phyloP scores from a whole-genome alignment of 2,329 filamentous ascomycete species.

The Botrytis paeoniae region DNA sequence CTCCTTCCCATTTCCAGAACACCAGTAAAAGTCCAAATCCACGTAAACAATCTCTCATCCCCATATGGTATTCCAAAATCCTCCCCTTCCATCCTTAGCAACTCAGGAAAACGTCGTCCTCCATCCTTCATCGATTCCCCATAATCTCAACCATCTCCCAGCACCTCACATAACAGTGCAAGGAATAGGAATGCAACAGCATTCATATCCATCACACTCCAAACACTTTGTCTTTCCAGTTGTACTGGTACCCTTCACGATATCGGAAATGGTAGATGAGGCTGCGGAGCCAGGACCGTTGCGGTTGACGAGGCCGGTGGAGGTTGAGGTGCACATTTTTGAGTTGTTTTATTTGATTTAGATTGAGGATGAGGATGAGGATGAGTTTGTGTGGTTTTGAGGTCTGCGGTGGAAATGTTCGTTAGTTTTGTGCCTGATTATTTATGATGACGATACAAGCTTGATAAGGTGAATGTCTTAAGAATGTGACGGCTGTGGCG shows the following conservation, averaged over 20 bases:
- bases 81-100: neutral
- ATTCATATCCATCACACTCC: constrained; percentile 50
- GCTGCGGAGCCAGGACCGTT: constrained; percentile 20
- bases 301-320: constrained; percentile 16
- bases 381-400: neutral
- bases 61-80: neutral
- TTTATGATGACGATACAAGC: neutral
- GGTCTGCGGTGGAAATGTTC: neutral
- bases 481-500: neutral
- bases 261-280: constrained; percentile 47
- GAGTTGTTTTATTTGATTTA: neutral
- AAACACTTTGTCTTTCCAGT: constrained; percentile 48
- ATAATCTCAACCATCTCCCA: too few relatives aligned
- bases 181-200: constrained; percentile 51
- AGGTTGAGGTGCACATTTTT: constrained; percentile 22
- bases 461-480: neutral
- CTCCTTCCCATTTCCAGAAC: neutral
- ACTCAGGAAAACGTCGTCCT: neutral
- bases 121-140: neutral
- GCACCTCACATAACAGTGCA: constrained; percentile 47
- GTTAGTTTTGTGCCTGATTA: neutral
- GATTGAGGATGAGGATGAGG: neutral
- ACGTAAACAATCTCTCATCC: neutral
- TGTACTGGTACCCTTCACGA: constrained; percentile 47
- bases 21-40: neutral